Evolutionary conservation across 495 filamentous ascomycete species (phyloP).

Genomic region (Hypoxylon intermedium): DNA sequence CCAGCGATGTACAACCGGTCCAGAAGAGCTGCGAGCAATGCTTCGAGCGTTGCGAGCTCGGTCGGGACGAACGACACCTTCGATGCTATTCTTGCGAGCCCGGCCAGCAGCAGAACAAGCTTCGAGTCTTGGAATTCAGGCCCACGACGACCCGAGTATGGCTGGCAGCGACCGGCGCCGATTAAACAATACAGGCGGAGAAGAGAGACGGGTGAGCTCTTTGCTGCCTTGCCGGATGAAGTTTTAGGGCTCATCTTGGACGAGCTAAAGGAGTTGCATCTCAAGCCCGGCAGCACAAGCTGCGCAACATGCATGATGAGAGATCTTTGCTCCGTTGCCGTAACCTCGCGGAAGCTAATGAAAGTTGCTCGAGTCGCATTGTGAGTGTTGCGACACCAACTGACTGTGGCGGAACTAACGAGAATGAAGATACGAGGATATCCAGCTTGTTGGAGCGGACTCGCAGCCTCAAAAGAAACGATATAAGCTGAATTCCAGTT

Average conservation of each 20-base stretch:
- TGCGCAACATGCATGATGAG: slow-evolving; percentile 82
- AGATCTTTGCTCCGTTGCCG: slow-evolving; percentile 70
- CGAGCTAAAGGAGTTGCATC: slow-evolving; percentile 56
- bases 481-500: slow-evolving; percentile 69
- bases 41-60: slow-evolving; percentile 39
- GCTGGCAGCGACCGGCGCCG: slow-evolving; percentile 50
- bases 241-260: slow-evolving; percentile 62
- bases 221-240: slow-evolving; percentile 63
- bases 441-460: slow-evolving; percentile 74
- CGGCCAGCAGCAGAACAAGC: slow-evolving; percentile 50
- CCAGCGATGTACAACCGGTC: slow-evolving; percentile 30
- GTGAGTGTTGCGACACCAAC: slow-evolving; percentile 52
- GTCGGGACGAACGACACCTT: slow-evolving; percentile 39
- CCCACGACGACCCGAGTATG: slow-evolving; percentile 37
- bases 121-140: slow-evolving; percentile 49
- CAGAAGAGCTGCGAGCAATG: slow-evolving; percentile 29
- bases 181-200: slow-evolving; percentile 47
- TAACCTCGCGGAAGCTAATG: slow-evolving; percentile 72
- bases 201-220: slow-evolving; percentile 54
- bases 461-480: slow-evolving; percentile 67
- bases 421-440: slow-evolving; percentile 66
- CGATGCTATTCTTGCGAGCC: slow-evolving; percentile 40
- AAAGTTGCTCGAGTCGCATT: slow-evolving; percentile 68
- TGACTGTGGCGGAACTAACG: slow-evolving; percentile 15
- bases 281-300: slow-evolving; percentile 50